Evolutionary conservation across 2,329 filamentous ascomycete species (phyloP), one percentile per base, ranked within the genome.

Genomic region (Clonostachys solani): DNA sequence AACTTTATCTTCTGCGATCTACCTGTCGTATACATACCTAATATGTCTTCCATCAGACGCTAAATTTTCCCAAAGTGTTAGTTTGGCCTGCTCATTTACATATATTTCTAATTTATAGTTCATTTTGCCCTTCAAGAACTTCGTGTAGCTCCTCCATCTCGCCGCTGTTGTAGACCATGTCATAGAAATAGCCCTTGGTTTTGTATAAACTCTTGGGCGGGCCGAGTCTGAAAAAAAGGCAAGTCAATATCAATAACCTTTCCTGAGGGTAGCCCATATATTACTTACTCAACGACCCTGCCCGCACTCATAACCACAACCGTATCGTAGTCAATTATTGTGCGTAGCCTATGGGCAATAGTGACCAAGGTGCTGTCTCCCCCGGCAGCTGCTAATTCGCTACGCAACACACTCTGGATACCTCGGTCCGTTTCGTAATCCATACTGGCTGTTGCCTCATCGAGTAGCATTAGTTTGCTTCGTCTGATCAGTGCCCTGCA

Each of bases 381-480:
- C 6, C 34, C 45, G 38, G 33, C 2, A 17, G 33, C 66, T 69
- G 1, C 63, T 61, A 40, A 64, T 65, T 45, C 69, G 66, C 65
- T 60, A 15, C 77, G 67, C 33, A 82, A 58, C 3, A 79, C 71
- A n/a, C 63, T 62, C 60, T 82, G 78, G 47, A 82, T 79, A 3
- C 72, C 74, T 34, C 68, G 65, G 49, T 82, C 78, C 23, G 78
- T 80, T 57, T 78, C 73, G 49, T 78, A 77, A 54, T 82, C 78
- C 67, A 82, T 79, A 53, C 75, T 80, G 19, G 78, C 77, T 3
- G 78, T 82, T 10, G 79, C 79, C 59, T 82, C 78, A 55, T 82
- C 79, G 12, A 80, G 66, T 3, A 82, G 60, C 67, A 82, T 73
- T 23, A 82, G 63, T 59, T 75, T 77, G 58, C 73, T 77, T 48